Conservation (phyloP, 192 early-diverging fungal species). For the Umbelopsis sp. region DNA sequence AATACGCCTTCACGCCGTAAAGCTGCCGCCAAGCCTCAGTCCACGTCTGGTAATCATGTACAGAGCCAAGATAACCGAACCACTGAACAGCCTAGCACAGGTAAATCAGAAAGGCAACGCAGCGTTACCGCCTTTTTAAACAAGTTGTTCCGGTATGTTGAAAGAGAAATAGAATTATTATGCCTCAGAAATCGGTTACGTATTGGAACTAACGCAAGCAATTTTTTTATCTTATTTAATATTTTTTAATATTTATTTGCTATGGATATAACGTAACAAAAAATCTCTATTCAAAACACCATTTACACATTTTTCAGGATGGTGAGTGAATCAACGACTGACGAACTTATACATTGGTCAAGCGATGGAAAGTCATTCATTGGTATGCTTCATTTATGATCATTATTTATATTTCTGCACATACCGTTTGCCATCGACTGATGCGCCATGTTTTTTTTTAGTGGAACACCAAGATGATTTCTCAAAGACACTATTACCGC, state of each 20-base stretch:
- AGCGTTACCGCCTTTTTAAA: conserved; percentile 18
- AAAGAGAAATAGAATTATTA: no score
- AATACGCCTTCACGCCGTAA: neutral
- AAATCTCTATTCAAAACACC: neutral
- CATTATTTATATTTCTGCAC: no score
- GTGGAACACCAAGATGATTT: conserved; percentile 73
- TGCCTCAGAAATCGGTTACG: no score
- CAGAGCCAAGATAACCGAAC: neutral
- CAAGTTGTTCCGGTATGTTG: conserved; percentile 14
- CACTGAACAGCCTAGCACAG: neutral
- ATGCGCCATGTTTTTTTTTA: neutral
- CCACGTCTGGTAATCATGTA: neutral
- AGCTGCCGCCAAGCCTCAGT: neutral
- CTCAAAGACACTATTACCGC: conserved; percentile 77
- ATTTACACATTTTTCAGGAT: neutral
- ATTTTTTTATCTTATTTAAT: no score
- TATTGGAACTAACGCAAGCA: no score
- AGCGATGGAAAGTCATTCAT: conserved; percentile 10
- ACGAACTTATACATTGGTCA: conserved; percentile 7
- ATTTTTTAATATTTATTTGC: no score
- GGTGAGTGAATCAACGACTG: conserved; percentile 3
- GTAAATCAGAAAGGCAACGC: neutral
- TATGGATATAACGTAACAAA: no score
- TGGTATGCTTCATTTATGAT: neutral
- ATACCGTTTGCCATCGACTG: neutral